These are phyloP conservation scores for Zygotorulaspora florentina DNA, from an alignment of 805 yeast genomes.

Conservation along the genomic window DNA sequence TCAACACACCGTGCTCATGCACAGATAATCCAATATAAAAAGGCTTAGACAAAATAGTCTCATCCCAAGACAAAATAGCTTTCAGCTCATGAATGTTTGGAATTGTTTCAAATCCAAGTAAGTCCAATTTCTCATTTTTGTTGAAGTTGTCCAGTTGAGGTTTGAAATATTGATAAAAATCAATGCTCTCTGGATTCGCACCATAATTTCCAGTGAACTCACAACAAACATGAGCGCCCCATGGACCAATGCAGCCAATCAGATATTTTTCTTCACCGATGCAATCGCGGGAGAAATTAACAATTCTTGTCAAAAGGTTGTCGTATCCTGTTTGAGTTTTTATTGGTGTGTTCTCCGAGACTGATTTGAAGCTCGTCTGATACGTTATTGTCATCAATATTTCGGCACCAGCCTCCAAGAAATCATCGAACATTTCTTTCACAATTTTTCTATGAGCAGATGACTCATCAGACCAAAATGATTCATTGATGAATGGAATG, in stretches of 20 bases:
- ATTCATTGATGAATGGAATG: slow-evolving; percentile 39
- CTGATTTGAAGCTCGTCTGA: slow-evolving; percentile 48
- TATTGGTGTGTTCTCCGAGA: slow-evolving; percentile 33
- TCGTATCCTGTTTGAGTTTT: slow-evolving; percentile 23
- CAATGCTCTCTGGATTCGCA: slow-evolving; percentile 23
- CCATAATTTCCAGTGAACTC: slow-evolving; percentile 73
- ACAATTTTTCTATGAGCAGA: slow-evolving; percentile 40
- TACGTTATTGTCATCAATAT: slow-evolving; percentile 56
- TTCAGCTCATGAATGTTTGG: slow-evolving; percentile 58
- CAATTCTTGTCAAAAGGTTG: slow-evolving; percentile 22
- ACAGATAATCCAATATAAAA: slow-evolving; percentile 46
- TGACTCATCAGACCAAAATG: slow-evolving; percentile 27
- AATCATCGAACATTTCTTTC: slow-evolving; percentile 47
- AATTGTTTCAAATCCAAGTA: slow-evolving; percentile 70
- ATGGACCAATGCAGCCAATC: slow-evolving; percentile 70
- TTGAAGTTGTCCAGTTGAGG: slow-evolving; percentile 50
- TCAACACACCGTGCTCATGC: slow-evolving; percentile 37
- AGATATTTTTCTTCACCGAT: slow-evolving; percentile 26
- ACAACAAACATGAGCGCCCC: slow-evolving; percentile 63
- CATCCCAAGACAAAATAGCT: slow-evolving; percentile 42
- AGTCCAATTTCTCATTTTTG: slow-evolving; percentile 43
- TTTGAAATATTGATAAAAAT: slow-evolving; percentile 31
- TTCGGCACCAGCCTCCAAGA: slow-evolving; percentile 52
- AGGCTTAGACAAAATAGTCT: slow-evolving; percentile 37
- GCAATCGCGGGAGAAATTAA: slow-evolving; percentile 22